Evolutionary conservation across 441 rosid genomes (phyloP).

Genomic region (Brassica hybrid): DNA sequence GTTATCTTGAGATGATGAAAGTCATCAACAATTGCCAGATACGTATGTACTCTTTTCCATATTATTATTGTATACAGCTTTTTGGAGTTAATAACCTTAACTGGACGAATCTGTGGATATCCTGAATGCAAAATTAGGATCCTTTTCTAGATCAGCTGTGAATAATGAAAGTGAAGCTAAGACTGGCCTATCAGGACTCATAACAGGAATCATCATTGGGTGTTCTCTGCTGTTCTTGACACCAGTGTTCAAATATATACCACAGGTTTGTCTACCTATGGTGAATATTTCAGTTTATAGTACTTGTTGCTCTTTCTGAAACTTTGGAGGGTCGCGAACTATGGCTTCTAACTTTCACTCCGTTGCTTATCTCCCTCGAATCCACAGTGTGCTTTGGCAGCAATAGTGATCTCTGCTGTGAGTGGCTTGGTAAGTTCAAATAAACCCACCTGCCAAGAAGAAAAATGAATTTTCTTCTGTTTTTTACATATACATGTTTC

Average conservation of each 20-base stretch:
- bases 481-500: constrained; percentile 10
- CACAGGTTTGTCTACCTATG: constrained; percentile 67
- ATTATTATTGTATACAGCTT: background rate
- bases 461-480: background rate
- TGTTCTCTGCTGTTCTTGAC: constrained; percentile 94
- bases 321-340: background rate
- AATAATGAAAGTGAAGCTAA: constrained; percentile 96
- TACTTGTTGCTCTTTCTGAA: constrained; percentile 13
- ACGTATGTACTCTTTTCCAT: background rate
- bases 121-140: constrained; percentile 59
- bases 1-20: constrained; percentile 34
- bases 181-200: constrained; percentile 85
- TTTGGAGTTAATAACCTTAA: background rate
- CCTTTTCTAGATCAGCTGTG: constrained; percentile 98
- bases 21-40: background rate
- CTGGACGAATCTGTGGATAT: constrained; percentile 17
- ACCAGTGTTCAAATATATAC: constrained; percentile 80
- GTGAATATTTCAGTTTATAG: constrained; percentile 25
- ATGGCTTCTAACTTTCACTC: constrained; percentile 37
- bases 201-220: constrained; percentile 82
- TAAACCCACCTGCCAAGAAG: constrained; percentile 18
- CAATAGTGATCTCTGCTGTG: constrained; percentile 89
- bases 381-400: constrained; percentile 91
- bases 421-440: constrained; percentile 76
- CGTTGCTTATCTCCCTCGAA: constrained; percentile 27